Evolutionary conservation across 2,329 filamentous ascomycete genomes (phyloP).

Genomic region (Pseudogymnoascus sp.): DNA sequence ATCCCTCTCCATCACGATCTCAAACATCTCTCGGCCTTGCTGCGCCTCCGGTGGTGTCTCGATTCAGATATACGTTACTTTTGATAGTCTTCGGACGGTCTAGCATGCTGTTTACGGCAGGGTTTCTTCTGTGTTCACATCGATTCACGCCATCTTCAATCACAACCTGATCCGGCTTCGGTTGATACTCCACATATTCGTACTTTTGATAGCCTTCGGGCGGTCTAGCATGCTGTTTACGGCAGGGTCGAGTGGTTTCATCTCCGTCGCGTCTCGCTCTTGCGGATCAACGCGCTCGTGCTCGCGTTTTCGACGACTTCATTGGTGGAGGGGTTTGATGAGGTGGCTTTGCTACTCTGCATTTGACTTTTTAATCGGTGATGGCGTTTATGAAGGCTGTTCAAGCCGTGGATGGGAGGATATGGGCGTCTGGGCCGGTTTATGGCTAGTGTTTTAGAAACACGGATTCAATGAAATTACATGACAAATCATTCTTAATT

Average conservation of each 20-base stretch:
- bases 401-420: conserved; percentile 6
- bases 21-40: background rate
- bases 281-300: conserved; percentile 17
- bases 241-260: conserved; percentile 24
- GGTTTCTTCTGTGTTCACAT: conserved; percentile 16
- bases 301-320: conserved; percentile 1
- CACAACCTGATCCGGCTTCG: conserved; percentile 18
- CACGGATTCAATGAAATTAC: conserved; percentile 7
- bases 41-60: background rate
- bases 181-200: conserved; percentile 14
- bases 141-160: conserved; percentile 16
- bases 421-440: conserved; percentile 8
- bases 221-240: conserved; percentile 32
- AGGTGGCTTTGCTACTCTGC: background rate
- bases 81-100: conserved; percentile 29
- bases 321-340: background rate
- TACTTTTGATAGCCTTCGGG: conserved; percentile 31
- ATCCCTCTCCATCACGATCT: conserved; percentile 15
- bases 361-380: background rate
- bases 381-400: conserved; percentile 8
- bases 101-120: conserved; percentile 32
- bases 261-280: conserved; percentile 16
- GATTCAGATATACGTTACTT: conserved; percentile 22
- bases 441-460: conserved; percentile 8
- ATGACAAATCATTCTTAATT: conserved; percentile 5